Evolutionary conservation across 352 stramenopile species (phyloP), one percentile per base, ranked within the genome.

Genomic region (Globisporangium lucens): DNA sequence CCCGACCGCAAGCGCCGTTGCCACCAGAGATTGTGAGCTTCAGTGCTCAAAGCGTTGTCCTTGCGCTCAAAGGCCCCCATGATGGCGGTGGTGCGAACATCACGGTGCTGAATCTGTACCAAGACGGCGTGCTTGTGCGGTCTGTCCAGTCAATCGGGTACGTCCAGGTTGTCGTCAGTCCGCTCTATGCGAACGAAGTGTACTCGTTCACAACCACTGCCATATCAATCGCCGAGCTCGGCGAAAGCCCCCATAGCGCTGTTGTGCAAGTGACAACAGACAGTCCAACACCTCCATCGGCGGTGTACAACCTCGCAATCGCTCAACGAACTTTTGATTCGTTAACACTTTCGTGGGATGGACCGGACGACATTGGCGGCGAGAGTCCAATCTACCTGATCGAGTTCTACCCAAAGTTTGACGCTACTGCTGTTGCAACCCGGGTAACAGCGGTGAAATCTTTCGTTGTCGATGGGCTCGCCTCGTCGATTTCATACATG

Each of bases 81-180:
- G 79, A 91, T 47, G 71, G 72, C 24, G 82, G 82, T 36, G 78
- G 78, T 10, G 51, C 77, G 3, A n/a, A 70, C 0, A 63, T 91
- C 7, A 75, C 72, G 3, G 30, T 41, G 1, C 62, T 87, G 2
- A 27, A 67, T 4, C 47, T 91, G 9, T 89, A 83, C 56, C 80
- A 80, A 67, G 69, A 91, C 59, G 77, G 68, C 12, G 51, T 71
- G 5, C 67, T 74, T 15, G 66, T 78, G 27, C 41, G 61, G 2
- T 71, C 66, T 2, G 52, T 77, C 5, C 43, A 59, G 35, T 67
- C 64, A 15, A 65, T 59, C 2, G 70, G 69, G 17, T 73, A 41
- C 5, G 68, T 66, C 6, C 55, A 83, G 41, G 56, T 71, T 1
- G 60, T 69, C 3, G 29, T 89, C 1, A 58, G 59, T 0, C 63